Percentiles rank a stretch among this genome's conserved stretches.
phyloP scores from a whole-genome alignment of 495 filamentous ascomycete species.

The Xylaria acuta region DNA sequence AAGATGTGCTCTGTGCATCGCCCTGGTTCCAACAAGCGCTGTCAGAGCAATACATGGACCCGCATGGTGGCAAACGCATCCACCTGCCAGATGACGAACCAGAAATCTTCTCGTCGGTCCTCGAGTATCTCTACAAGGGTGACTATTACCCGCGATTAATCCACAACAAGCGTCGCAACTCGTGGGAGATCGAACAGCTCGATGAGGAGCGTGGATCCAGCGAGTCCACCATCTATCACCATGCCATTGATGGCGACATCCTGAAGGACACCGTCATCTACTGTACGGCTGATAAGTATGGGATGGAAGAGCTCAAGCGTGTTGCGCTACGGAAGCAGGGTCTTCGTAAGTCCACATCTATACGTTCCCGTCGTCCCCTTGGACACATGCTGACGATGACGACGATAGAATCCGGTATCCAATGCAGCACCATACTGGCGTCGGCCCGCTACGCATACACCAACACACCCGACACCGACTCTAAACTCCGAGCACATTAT shows the following conservation, averaged over 20 bases:
- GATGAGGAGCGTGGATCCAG: constrained; percentile 46
- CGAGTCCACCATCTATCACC: constrained; percentile 75
- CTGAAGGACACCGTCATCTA: constrained; percentile 91
- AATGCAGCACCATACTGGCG: constrained; percentile 81
- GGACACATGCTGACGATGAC: constrained; percentile 28
- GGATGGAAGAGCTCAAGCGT: constrained; percentile 79
- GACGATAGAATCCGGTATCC: constrained; percentile 70
- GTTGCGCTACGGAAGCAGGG: constrained; percentile 87
- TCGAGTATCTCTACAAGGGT: constrained; percentile 91
- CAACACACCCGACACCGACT: constrained; percentile 87
- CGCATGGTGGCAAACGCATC: constrained; percentile 68
- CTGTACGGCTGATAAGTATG: constrained; percentile 83
- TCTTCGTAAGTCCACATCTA: constrained; percentile 53
- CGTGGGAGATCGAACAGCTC: constrained; percentile 73
- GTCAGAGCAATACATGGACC: constrained; percentile 67
- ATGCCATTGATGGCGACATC: constrained; percentile 67
- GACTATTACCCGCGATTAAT: constrained; percentile 84
- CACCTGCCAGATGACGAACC: constrained; percentile 84
- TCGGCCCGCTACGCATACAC: constrained; percentile 87
- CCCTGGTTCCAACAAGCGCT: constrained; percentile 74
- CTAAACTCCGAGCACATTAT: constrained; percentile 87
- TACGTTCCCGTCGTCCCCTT: background rate
- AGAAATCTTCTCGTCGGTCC: constrained; percentile 86
- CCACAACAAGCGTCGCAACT: constrained; percentile 70
- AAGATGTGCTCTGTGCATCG: constrained; percentile 78